Base-by-base conservation (phyloP, 495 filamentous ascomycete species). In the Daldinia childiae region DNA sequence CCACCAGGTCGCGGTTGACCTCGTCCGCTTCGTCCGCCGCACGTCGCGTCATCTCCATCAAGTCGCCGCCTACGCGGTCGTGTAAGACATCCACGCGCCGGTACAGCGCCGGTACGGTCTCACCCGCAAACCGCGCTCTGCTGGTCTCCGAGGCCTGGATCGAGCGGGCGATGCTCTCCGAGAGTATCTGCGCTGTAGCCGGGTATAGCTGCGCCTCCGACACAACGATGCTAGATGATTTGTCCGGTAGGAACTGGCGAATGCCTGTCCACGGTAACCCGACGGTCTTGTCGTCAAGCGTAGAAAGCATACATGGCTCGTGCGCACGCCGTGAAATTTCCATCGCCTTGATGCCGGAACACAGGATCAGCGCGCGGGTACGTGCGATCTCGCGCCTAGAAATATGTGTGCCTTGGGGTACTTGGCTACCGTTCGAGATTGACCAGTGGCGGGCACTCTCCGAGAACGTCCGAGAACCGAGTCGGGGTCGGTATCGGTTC, bases 261-360 rank as follows among this genome's bases (percentile, higher is more conserved):
- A 86, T 64, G 4, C 81, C 81, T 4, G 76, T 27, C 74, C 80
- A 84, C 1, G 73, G 70, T 14, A 76, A 56, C 4, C 65, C 73
- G 27, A 14, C 4, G 65, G 39, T 24, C 39, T 66, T 9, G 12
- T 62, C 62, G 51, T 70, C 66, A 6, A 45, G 51, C 0, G 66
- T 55, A 62, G 74, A 67, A 6, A 79, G 60, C 8, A 77, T 68
- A 6, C 69, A 74, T n/a, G 69, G 75, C 32, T 83, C 84, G 41
- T 89, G 81, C 17, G 90, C 89, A 52, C 90, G 86, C 11, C 89
- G 87, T 41, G 84, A 82, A 63, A 97, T 91, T 73, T 93, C 92
- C 66, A 88, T 87, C 0, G 94, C 94, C 78, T 95, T 95, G 76
- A 97, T 89, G 50, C 93, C 94, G 0, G 92, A 91, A 64, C 90